Percentiles rank a stretch among this genome's conserved stretches.
Conservation (phyloP, 768 basidiomycete species). For the Tephrocybe rancida region DNA sequence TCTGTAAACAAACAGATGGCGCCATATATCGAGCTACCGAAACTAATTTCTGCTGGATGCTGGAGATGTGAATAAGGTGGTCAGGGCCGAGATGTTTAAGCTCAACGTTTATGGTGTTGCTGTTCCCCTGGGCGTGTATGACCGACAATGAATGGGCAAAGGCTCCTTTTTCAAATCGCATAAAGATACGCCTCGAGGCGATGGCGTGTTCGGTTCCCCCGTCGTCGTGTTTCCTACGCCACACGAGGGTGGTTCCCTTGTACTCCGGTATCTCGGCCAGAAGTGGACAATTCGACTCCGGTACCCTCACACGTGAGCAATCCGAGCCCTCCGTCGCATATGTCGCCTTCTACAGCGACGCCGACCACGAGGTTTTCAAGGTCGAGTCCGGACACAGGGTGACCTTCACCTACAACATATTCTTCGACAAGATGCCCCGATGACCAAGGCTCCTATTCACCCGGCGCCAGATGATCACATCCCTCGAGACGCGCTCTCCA, state of each 20-base stretch:
- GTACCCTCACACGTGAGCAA: conserved; percentile 7
- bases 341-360: conserved; percentile 38
- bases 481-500: conserved; percentile 16
- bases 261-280: conserved; percentile 32
- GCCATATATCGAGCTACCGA: too few species aligned
- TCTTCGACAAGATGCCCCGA: conserved; percentile 15
- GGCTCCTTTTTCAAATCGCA: conserved; percentile 54
- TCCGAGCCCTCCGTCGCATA: conserved; percentile 30
- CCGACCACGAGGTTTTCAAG: conserved; percentile 39
- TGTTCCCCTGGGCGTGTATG: background rate
- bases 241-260: conserved; percentile 46
- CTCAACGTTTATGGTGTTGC: conserved; percentile 37
- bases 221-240: conserved; percentile 48
- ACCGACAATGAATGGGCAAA: too few species aligned
- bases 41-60: conserved; percentile 21
- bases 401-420: conserved; percentile 45
- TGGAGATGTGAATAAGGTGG: conserved; percentile 10
- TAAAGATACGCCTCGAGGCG: conserved; percentile 46
- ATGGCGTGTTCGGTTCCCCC: conserved; percentile 52
- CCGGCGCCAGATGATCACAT: conserved; percentile 7
- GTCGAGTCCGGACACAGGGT: conserved; percentile 40
- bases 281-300: conserved; percentile 37
- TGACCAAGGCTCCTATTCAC: background rate
- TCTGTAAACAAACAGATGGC: conserved; percentile 8
- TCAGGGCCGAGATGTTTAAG: conserved; percentile 35